These are phyloP conservation scores for Camellia lanceoleosa DNA, from an alignment of 148 eudicot genomes.

Conservation along the genomic window DNA sequence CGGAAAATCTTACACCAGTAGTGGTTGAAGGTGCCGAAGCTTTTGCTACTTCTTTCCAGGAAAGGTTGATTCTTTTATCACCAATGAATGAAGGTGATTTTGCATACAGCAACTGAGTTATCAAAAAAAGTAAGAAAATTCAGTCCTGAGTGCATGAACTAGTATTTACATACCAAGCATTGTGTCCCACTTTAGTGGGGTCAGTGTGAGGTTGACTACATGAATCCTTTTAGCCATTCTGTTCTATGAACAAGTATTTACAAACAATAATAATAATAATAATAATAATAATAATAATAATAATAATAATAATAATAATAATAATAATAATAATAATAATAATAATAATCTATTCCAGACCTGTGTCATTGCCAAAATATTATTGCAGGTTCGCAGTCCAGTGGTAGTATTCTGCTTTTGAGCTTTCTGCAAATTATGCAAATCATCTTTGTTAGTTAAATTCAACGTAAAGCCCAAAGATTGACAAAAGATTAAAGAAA, in stretches of 20 bases:
- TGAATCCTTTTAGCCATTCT: too few species aligned
- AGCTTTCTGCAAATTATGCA: constrained; percentile 53
- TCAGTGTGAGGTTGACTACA: too few species aligned
- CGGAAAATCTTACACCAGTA: constrained; percentile 15
- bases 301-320: too few species aligned
- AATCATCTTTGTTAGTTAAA: neutral
- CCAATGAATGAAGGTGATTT: constrained; percentile 78
- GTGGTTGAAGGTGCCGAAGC: constrained; percentile 37
- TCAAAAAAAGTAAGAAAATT: constrained; percentile 14
- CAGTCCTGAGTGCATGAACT: constrained; percentile 9
- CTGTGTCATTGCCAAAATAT: constrained; percentile 81
- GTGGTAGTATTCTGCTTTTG: constrained; percentile 73
- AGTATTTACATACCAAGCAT: neutral
- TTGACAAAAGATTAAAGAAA: constrained; percentile 1
- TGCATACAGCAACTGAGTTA: constrained; percentile 63
- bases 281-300: too few species aligned
- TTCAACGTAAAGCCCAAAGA: neutral
- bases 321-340: too few species aligned
- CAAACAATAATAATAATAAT: too few species aligned
- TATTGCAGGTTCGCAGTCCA: constrained; percentile 87
- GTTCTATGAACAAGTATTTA: too few species aligned
- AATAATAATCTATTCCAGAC: too few species aligned
- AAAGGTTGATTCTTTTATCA: constrained; percentile 75
- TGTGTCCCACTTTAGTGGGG: too few species aligned
- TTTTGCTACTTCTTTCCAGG: constrained; percentile 80